Evolutionary conservation across 1,139 yeast genomes (phyloP).

Genomic region (Meyerozyma athensensis): DNA sequence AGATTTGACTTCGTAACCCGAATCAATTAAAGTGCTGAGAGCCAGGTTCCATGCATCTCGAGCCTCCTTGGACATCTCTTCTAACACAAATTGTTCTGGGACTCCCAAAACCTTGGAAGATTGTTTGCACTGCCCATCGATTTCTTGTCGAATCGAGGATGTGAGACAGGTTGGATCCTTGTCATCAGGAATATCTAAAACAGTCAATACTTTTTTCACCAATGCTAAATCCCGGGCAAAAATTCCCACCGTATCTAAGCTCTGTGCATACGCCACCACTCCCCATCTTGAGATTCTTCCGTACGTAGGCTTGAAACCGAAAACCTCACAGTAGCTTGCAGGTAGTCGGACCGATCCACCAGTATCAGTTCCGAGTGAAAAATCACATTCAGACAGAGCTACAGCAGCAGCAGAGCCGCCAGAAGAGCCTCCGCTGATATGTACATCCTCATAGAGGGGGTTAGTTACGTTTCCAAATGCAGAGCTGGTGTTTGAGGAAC

Average conservation of each 20-base stretch:
- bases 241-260: conserved; percentile 91
- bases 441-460: conserved; percentile 45
- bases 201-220: conserved; percentile 46
- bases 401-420: conserved; percentile 97
- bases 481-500: conserved; percentile 60
- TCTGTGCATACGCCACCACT: conserved; percentile 87
- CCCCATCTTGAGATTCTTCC: conserved; percentile 93
- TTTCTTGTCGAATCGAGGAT: conserved; percentile 26
- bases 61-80: conserved; percentile 48
- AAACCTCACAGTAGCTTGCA: conserved; percentile 76
- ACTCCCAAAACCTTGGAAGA: conserved; percentile 55
- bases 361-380: conserved; percentile 84
- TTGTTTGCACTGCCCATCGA: conserved; percentile 7
- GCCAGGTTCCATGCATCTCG: conserved; percentile 42
- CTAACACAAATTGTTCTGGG: conserved; percentile 58
- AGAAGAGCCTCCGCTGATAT: conserved; percentile 84
- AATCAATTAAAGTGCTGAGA: conserved; percentile 35
- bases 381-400: conserved; percentile 62
- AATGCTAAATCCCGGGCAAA: conserved; percentile 46
- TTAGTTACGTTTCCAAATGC: conserved; percentile 64
- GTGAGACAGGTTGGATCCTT: conserved; percentile 79
- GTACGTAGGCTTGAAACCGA: conserved; percentile 90
- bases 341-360: conserved; percentile 96
- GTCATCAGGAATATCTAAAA: conserved; percentile 56
- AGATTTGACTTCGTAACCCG: conserved; percentile 54